phyloP scores from a whole-genome alignment of 2,329 filamentous ascomycete genomes.

The Aspergillus uvarum region DNA sequence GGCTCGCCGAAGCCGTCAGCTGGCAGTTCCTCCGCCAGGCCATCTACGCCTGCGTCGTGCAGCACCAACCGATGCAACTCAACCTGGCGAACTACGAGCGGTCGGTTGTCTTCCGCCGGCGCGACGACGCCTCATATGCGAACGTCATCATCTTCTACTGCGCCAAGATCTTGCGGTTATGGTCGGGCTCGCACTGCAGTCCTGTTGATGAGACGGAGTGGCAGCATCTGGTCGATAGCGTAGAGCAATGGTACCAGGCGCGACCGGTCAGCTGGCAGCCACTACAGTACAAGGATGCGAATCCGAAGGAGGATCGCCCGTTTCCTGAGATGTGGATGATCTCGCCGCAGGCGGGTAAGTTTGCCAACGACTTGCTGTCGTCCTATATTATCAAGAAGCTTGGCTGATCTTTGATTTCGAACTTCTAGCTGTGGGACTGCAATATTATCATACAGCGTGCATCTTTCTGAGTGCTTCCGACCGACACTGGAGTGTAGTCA shows the following conservation, averaged over 20 bases:
- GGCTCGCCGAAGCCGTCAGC: conserved; percentile 42
- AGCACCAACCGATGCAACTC: conserved; percentile 39
- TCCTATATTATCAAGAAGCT: not conserved
- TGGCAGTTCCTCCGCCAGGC: conserved; percentile 46
- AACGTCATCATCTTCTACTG: conserved; percentile 43
- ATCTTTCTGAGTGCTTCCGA: conserved; percentile 33
- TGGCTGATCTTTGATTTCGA: not conserved
- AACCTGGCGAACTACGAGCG: conserved; percentile 41
- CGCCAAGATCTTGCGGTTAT: conserved; percentile 38
- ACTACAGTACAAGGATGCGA: conserved; percentile 31
- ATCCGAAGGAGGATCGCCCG: conserved; percentile 23
- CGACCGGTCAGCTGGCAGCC: conserved; percentile 36
- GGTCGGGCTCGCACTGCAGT: conserved; percentile 22
- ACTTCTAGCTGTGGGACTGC: conserved; percentile 35
- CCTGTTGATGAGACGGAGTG: conserved; percentile 25
- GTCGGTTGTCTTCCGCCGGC: conserved; percentile 38
- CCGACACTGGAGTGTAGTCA: conserved; percentile 20
- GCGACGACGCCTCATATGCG: conserved; percentile 40
- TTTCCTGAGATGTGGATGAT: conserved; percentile 41
- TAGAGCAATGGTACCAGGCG: conserved; percentile 32
- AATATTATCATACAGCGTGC: conserved; percentile 39
- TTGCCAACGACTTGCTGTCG: not conserved
- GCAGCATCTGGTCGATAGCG: conserved; percentile 24
- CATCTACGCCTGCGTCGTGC: conserved; percentile 42
- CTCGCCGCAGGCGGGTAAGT: conserved; percentile 35